Conservation (phyloP, 148 eudicot genomes). For the Rhododendron ovatum region DNA sequence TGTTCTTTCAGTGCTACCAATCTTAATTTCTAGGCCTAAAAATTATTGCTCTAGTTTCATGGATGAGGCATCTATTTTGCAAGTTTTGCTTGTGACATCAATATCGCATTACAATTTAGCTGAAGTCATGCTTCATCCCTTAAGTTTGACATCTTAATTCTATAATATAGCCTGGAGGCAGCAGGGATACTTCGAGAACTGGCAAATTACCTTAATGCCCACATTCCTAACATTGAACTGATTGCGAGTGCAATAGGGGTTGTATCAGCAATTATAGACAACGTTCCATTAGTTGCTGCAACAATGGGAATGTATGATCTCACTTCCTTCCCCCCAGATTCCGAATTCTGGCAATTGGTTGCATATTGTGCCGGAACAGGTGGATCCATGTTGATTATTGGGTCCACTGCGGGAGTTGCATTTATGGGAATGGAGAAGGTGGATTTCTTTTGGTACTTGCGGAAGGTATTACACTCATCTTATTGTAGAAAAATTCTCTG, state of each 20-base stretch:
- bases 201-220: constrained; percentile 90
- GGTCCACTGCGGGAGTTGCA: constrained; percentile 97
- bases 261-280: constrained; percentile 89
- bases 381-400: constrained; percentile 92
- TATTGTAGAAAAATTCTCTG: neutral
- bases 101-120: neutral
- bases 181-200: constrained; percentile 87
- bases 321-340: constrained; percentile 71
- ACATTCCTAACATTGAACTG: constrained; percentile 65
- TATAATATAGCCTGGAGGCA: constrained; percentile 66
- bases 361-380: constrained; percentile 97
- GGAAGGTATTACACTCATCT: constrained; percentile 46
- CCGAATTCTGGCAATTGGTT: constrained; percentile 91
- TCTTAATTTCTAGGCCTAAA: neutral
- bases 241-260: constrained; percentile 88
- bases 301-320: constrained; percentile 98
- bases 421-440: constrained; percentile 96
- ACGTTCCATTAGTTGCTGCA: constrained; percentile 95
- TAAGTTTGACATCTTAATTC: neutral
- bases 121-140: neutral
- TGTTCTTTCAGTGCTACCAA: neutral
- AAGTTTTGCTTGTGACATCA: neutral
- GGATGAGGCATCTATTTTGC: neutral
- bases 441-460: constrained; percentile 92
- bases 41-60: neutral